A percentile compares a stretch with the other conserved stretches of the same genome.
phyloP scores from a whole-genome alignment of 345 rosid species.

The Eucalyptus polybractea region DNA sequence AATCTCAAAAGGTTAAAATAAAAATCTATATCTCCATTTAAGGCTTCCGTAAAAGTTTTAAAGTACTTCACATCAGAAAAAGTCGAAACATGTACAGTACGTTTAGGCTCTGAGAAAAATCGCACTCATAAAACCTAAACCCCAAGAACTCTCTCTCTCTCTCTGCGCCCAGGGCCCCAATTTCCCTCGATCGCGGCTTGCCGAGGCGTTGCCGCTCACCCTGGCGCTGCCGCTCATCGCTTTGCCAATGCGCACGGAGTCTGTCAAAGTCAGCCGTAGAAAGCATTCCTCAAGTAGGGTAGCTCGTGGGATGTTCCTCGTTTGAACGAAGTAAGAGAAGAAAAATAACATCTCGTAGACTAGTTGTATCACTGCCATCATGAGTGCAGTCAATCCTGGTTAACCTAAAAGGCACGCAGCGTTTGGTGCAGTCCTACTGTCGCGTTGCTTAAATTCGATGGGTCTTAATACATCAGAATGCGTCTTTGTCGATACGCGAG shows the following conservation, averaged over 20 bases:
- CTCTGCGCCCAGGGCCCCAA: not conserved
- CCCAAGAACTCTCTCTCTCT: not conserved
- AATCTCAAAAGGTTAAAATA: not conserved
- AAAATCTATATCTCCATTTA: not conserved
- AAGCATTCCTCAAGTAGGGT: not conserved
- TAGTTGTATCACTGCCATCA: not conserved
- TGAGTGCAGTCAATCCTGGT: not conserved
- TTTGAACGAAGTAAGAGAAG: not conserved
- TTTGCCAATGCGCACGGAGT: not conserved
- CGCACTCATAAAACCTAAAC: not conserved
- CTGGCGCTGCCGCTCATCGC: not conserved
- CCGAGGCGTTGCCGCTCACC: too few relatives aligned
- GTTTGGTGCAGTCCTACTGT: not conserved
- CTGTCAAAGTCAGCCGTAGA: not conserved
- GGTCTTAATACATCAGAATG: not conserved
- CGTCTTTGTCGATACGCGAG: not conserved
- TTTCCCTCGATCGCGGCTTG: not conserved
- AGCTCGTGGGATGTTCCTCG: not conserved
- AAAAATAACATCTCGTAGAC: not conserved
- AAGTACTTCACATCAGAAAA: not conserved
- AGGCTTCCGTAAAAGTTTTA: not conserved
- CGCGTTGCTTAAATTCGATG: not conserved
- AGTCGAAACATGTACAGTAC: too few relatives aligned
- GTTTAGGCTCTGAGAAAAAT: not conserved
- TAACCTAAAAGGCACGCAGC: not conserved